Base-by-base conservation (phyloP, 441 rosid genomes). In the Pelargonium myrrhifolium region DNA sequence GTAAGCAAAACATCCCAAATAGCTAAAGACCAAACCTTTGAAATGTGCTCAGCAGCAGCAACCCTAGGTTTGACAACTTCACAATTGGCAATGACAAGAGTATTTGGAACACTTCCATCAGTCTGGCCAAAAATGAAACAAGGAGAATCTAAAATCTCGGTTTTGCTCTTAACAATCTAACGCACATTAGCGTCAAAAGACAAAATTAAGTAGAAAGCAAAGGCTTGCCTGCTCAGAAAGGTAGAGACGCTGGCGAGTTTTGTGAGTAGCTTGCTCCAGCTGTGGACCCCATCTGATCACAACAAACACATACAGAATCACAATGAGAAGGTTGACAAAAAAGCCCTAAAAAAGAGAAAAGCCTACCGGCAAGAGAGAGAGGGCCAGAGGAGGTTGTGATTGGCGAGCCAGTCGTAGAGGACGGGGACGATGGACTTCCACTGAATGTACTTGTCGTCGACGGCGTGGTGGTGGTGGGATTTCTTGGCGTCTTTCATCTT, bases 371-470 rank as follows among this genome's bases (percentile, higher is more conserved):
- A 94, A 65, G 99, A 94, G 79, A 92, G 99, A 22, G 98, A 92
- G 22, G 99, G 99, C 99, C 99, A 94, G 65, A 94, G 94, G 73
- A 92, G 98, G 78, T 94, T 94, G 71, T 92, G 98, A 68, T 92
- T 89, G 15, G 99, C 96, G 64, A 94, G 87, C 98, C 99, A 94
- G 81, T 94, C 99, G 68, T 94, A 94, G 42, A 94, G 96, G 65
- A 94, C 87, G 17, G 99, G 98, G n/a, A 95, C 98, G 18, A 92
- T 83, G 61, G 91, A 84, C 84, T 92, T 95, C 99, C 99, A 95
- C 65, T 86, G 97, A 75, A 84, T 71, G 81, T 95, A 92, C 81
- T 86, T 90, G 49, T 90, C 98, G 70, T 95, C 98, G 11, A 82
- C 89, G 22, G 87, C 75, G 4, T 77, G 87, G 24, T 84, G 83